Base-by-base conservation (phyloP, 495 filamentous ascomycete genomes). In the Hypoxylon lienhwacheense region DNA sequence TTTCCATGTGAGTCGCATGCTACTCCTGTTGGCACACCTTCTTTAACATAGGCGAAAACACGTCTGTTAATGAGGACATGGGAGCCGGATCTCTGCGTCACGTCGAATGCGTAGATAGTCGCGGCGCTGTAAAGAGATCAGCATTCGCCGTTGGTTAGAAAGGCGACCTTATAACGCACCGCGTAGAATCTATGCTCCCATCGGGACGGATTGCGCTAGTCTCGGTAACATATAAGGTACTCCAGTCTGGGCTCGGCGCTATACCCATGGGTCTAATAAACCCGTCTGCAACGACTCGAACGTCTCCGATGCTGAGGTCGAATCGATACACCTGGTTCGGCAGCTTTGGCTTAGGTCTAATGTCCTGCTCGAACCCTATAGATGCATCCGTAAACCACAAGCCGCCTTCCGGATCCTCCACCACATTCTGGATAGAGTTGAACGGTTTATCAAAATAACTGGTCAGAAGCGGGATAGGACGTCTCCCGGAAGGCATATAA, bases 371-470 rank as follows among this genome's bases (percentile, higher is more conserved):
- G 37, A 64, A 69, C 1, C 74, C 73, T 19, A 70, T 66, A 22
- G 55, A 63, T 0, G 71, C 67, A 55, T 81, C 77, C 0, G 77
- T 78, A 49, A 80, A 80, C 77, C 77, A 81, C 11, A 81, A 47
- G 0, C 65, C 65, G 0, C 73, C 73, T 44, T 77, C 70, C 0
- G 7, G 46, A 16, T 59, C 59, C 21, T 70, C 59, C 0, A 70
- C 64, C 1, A 78, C 76, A 33, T 68, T 64, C 45, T 76, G 77
- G 25, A 74, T 63, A 5, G 76, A 76, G 54, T 78, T 78, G 51
- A 81, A 78, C 0, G 67, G 66, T 10, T 63, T 68, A 8, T 71
- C 68, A 24, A 70, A 66, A 52, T 70, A 79, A 34, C 70, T 66
- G 0, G 61, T 74, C 7, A 77, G 61, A 5, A 79, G 14, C 1